Base-by-base conservation (phyloP, 345 rosid species). In the Citrus australasica region DNA sequence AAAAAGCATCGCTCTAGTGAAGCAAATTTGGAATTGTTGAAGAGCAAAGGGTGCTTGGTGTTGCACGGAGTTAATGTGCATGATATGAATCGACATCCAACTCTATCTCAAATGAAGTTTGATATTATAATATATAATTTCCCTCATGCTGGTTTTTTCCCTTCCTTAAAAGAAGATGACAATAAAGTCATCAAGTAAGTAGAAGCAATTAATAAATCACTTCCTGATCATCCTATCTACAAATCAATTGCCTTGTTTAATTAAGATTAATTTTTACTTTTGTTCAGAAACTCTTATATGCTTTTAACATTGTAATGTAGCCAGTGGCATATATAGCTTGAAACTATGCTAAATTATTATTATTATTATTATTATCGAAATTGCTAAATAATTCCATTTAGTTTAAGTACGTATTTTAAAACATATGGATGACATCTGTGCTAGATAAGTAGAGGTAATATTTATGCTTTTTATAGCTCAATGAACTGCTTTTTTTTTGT, bases 111-210 rank as follows among this genome's bases (percentile, higher is more conserved):
- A 35, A 69, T 69, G 68, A 69, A 69, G 24, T 77, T 77, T 21
- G 79, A 77, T 42, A 28, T 68, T 25, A 69, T 77, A 38, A 38
- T 77, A 22, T 68, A 6, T 22, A 77, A 77, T 73, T 77, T 77
- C 30, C 74, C 79, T 11, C 68, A 77, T 67, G 79, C 79, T 0
- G 79, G 79, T 16, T 67, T 56, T 58, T 68, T 8, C 21, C 17
- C 4, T 53, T 19, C 51, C 19, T 27, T 77, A 0, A 21, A 59
- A 40, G 79, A 77, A 60, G 0, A 9, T 27, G 28, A 59, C n/a
- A 13, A 3, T 21, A 11, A 25, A 7, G 59, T 77, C 67, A 77
- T 68, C 17, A 25, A 58, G 67, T 77, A 58, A 53, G 79, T 38
- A 24, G 1, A 22, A 16, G 9, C 11, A 69, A 53, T 53, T 16